phyloP scores from a whole-genome alignment of 257 asterid genomes.

The Solanum ossicruentum region DNA sequence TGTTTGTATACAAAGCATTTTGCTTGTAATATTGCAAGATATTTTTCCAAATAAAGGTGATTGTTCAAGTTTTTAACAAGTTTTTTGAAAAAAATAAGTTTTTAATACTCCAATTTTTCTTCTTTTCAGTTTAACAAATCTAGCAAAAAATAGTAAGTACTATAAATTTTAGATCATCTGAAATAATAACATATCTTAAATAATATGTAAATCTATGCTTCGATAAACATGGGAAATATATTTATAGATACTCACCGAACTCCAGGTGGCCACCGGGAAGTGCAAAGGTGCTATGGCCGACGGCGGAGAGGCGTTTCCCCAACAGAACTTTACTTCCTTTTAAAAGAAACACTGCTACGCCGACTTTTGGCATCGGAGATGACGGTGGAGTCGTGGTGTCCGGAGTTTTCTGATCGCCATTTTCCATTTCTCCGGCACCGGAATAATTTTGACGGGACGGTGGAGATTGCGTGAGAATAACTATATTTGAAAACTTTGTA shows the following conservation, averaged over 20 bases:
- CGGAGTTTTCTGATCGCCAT: not conserved
- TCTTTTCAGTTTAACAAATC: not conserved
- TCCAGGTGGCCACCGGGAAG: conserved; percentile 78
- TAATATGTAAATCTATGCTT: not conserved
- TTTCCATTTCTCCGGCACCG: not conserved
- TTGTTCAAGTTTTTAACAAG: not conserved
- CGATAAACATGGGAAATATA: not conserved
- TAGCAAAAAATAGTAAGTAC: not conserved
- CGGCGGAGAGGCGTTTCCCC: conserved; percentile 53
- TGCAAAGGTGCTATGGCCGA: conserved; percentile 47
- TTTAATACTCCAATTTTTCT: not conserved
- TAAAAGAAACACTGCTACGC: conserved; percentile 44
- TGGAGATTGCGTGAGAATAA: not conserved
- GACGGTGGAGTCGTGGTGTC: not conserved
- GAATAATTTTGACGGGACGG: not conserved
- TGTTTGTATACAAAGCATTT: not conserved
- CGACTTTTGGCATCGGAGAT: conserved; percentile 23
- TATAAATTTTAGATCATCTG: not conserved
- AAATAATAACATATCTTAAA: not conserved
- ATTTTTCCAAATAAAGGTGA: not conserved
- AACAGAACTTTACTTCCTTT: conserved; percentile 36
- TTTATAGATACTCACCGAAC: conserved; percentile 26
- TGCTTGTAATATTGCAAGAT: not conserved
- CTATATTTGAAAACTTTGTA: not conserved
- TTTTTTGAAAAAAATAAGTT: not conserved